Base-by-base conservation (phyloP, 495 filamentous ascomycete genomes). In the Penicillium egyptiacum region DNA sequence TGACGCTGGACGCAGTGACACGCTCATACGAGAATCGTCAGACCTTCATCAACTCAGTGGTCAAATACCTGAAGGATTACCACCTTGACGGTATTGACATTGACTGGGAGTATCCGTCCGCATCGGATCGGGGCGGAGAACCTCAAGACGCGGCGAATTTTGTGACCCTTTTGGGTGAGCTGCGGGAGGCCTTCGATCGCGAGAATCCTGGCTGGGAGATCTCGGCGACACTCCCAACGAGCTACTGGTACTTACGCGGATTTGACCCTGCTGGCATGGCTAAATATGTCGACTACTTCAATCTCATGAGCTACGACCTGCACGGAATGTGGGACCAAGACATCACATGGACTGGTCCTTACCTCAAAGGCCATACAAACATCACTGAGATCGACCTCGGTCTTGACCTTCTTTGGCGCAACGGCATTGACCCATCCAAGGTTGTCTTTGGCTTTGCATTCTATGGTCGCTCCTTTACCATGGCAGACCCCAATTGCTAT, bases 271-370 rank as follows among this genome's bases (percentile, higher is more conserved):
- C 63, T 30, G 66, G 48, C 0, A 66, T 83, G 66, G 66, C 69
- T 22, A 53, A 53, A 2, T 65, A 71, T 49, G 62, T 80, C 9
- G 75, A 82, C 51, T 82, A 63, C 17, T 75, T 82, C 51, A 74
- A 73, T 17, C 70, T 75, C 58, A 80, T 83, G 79, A 62, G 70
- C 7, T 81, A 80, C 47, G 64, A 75, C 59, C 56, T 77, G 1
- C 69, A 72, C 49, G 72, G 74, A 2, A 54, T 48, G 8, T 76
- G 58, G 62, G 58, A 64, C 19, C 7, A 12, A 12, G 60, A 42
- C 17, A 59, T 14, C 53, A 55, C 55, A 23, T 67, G 20, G 51
- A 74, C 30, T 1, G 71, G 70, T 4, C 52, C 57, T 4, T 56
- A 50, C 9, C 41, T 73, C 0, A 31, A 59, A 22, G 52, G 49